Evolutionary conservation across 306 rosid genomes (phyloP).

Genomic region (Biancaea sappan): DNA sequence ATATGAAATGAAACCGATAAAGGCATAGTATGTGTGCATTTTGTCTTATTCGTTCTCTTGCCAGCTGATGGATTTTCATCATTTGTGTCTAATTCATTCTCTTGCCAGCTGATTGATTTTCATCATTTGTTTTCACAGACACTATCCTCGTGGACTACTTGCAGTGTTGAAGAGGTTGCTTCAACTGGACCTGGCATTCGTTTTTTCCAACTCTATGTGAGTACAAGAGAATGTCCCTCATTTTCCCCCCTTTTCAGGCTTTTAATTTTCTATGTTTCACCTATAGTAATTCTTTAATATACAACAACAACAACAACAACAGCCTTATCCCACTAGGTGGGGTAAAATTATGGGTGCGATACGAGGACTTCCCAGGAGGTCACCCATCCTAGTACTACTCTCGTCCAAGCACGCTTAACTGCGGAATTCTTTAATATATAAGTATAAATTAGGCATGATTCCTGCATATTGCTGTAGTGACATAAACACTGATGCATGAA

Average conservation of each 20-base stretch:
- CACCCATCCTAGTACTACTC: too few species aligned
- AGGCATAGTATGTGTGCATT: slow-evolving; percentile 30
- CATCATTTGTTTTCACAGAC: slow-evolving; percentile 51
- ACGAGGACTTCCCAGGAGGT: too few species aligned
- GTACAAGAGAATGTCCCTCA: slow-evolving; percentile 8
- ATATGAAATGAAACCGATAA: background rate
- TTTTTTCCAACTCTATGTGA: slow-evolving; percentile 88
- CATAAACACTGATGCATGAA: background rate
- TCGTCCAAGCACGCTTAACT: too few species aligned
- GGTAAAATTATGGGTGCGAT: too few species aligned
- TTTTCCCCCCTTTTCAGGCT: background rate
- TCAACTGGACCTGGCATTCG: slow-evolving; percentile 98
- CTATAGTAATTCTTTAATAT: background rate
- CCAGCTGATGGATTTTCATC: slow-evolving; percentile 14
- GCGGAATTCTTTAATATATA: background rate
- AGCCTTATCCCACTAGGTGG: too few species aligned
- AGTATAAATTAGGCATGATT: slow-evolving; percentile 12
- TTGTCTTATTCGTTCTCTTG: slow-evolving; percentile 1
- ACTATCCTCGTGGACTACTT: slow-evolving; percentile 94
- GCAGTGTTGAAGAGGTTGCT: slow-evolving; percentile 95
- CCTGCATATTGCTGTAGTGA: slow-evolving; percentile 18
- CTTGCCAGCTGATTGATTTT: slow-evolving; percentile 21
- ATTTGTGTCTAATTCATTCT: slow-evolving; percentile 22
- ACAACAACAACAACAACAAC: too few species aligned
- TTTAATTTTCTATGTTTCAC: background rate